Base-by-base conservation (phyloP, 1,139 yeast species). In the Candida neerlandica region DNA sequence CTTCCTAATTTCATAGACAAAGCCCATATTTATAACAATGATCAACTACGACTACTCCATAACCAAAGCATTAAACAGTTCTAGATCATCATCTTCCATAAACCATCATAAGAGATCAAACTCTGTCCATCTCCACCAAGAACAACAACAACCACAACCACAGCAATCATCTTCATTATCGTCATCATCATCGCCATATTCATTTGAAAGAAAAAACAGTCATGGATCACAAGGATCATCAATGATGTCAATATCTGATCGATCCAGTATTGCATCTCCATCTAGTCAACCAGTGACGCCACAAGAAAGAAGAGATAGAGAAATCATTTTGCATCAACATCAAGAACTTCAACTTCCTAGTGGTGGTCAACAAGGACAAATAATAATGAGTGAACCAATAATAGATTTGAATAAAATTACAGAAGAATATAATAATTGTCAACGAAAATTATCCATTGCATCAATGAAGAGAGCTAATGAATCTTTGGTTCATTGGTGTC, bases 391-490 rank as follows among this genome's bases (percentile, higher is more conserved):
- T 15, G 42, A 39, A 27, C 49, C 44, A 16, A 29, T 45, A 5
- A 62, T 62, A 14, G 65, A 62, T 43, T 59, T 62, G 54, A 61
- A 61, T 50, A 55, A 52, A 19, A 49, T 62, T 5, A 58, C 58
- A 3, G 56, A 52, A 38, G 55, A 57, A 15, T 55, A 47, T 21
- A 15, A 45, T 5, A 52, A 51, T 6, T 49, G 53, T 39, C 54
- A 57, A 43, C 41, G 55, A 29, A 45, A 42, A 19, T 46, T 55
- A 21, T 46, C 54, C 12, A 41, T 16, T 12, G 41, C 47, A 14
- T 40, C 49, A 3, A 27, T 39, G 16, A 39, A 21, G 9, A 33
- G 14, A 12, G 27, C 29, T 9, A 33, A 23, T 21, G 35, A 43
- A 14, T 16, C 26, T 23, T 11, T 45, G 35, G 38, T 50, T 7